Evolutionary conservation across 805 yeast genomes (phyloP), one percentile per base, ranked within the genome.

Genomic region (Wickerhamiella bombiphila): DNA sequence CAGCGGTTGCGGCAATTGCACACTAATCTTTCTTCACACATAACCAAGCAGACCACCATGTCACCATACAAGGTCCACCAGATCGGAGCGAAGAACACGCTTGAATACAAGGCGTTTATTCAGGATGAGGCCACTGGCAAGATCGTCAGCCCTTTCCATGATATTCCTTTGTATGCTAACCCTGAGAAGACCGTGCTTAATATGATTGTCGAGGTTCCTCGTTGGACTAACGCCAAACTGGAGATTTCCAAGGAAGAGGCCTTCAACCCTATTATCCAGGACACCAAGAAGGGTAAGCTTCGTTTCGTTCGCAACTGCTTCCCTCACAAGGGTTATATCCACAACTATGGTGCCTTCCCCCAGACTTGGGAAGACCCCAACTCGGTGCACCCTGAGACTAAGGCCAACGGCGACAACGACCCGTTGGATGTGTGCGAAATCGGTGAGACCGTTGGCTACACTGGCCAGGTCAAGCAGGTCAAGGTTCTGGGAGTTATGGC

Each of bases 281-380:
- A 91, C 65, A 81, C 93, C 57, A 91, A 91, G 70, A 88, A 91
- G 71, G 97, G 96, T 50, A 79, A 83, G 63, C 74, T 85, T 56
- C 76, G 97, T 67, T 91, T 78, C 53, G 97, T 91, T 43, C 78
- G 94, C 68, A 91, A 91, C 74, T 76, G 93, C 62, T 88, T 88
- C 82, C 98, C 98, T 38, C 94, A 81, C 69, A 93, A 91, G 61
- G 98, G 98, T 53, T 88, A 91, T 70, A 88, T 88, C 52, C 94
- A 85, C 69, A 91, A 91, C 69, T 88, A 88, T 61, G 98, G 97
- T 61, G 96, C 96, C 35, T 80, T 88, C 73, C 97, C 97, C 49
- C 96, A 88, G 63, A 88, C 97, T 3, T 88, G 97, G 97, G 98
- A 88, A 60, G 93, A 91, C 55, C 93, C 93, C n/a, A 71, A 76